Evolutionary conservation across 1,139 yeast genomes (phyloP).

Genomic region (Yamadazyma buinensis): DNA sequence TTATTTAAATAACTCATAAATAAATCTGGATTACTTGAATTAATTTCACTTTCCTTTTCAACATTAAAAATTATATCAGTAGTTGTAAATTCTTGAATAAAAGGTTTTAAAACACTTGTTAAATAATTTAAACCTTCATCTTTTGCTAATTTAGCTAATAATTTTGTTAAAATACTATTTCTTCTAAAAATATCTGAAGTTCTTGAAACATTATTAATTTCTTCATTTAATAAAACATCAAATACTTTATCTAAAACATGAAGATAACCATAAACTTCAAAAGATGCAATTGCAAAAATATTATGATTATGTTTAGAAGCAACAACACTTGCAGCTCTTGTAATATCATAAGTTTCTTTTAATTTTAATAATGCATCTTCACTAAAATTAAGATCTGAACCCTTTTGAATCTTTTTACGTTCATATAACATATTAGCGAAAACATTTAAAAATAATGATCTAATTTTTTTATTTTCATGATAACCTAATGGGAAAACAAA

Average conservation of each 20-base stretch:
- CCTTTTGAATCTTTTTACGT: constrained; percentile 23
- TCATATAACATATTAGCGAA: constrained; percentile 61
- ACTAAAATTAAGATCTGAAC: constrained; percentile 3
- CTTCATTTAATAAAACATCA: constrained; percentile 54
- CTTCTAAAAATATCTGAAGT: constrained; percentile 74
- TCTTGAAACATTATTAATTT: constrained; percentile 55
- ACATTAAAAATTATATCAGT: constrained; percentile 60
- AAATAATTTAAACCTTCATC: constrained; percentile 62
- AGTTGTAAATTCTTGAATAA: constrained; percentile 47
- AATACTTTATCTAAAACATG: constrained; percentile 55
- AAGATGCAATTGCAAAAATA: constrained; percentile 61
- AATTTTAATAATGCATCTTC: constrained; percentile 15
- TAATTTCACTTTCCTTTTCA: constrained; percentile 41
- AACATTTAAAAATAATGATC: constrained; percentile 73
- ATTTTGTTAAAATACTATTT: constrained; percentile 77
- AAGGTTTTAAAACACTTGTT: constrained; percentile 49
- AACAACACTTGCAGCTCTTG: constrained; percentile 61
- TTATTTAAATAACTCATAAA: constrained; percentile 57
- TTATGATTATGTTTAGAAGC: constrained; percentile 53
- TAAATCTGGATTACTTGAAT: constrained; percentile 32
- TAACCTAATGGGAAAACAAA: constrained; percentile 78
- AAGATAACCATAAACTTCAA: constrained; percentile 56
- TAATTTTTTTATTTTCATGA: constrained; percentile 59
- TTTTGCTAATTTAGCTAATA: constrained; percentile 69
- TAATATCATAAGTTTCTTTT: constrained; percentile 24